These are phyloP conservation scores for Lyophyllum decastes DNA, from an alignment of 768 basidiomycete genomes.

Conservation along the genomic window DNA sequence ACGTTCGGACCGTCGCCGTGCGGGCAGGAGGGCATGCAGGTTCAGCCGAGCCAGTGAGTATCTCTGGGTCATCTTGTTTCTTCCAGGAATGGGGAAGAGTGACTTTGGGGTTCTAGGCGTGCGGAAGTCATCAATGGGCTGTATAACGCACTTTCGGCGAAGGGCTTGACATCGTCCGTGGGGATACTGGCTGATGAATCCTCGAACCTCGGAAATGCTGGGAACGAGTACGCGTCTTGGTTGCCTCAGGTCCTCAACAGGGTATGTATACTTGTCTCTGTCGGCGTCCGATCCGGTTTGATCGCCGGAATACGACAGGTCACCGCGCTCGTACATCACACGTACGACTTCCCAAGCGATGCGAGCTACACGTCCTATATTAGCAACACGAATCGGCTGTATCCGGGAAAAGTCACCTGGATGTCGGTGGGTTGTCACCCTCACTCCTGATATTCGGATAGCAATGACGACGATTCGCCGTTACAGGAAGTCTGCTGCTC, in stretches of 20 bases:
- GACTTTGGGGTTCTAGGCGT: constrained; percentile 23
- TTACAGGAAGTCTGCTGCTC: constrained; percentile 40
- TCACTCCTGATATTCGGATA: no score
- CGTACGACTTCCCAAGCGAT: constrained; percentile 48
- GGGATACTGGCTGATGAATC: constrained; percentile 46
- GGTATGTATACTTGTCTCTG: constrained; percentile 14
- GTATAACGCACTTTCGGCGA: constrained; percentile 30
- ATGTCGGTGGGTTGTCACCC: constrained; percentile 33
- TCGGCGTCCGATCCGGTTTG: neutral
- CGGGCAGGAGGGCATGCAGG: constrained; percentile 49
- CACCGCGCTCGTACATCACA: constrained; percentile 42
- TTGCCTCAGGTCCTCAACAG: constrained; percentile 33
- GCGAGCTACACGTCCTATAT: constrained; percentile 31
- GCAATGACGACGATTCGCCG: no score
- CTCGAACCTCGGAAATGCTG: constrained; percentile 29
- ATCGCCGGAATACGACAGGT: constrained; percentile 22
- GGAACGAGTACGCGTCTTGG: constrained; percentile 34
- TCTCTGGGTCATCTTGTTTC: neutral
- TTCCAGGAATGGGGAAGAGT: neutral
- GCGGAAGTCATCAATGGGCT: constrained; percentile 41
- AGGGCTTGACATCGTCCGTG: constrained; percentile 29
- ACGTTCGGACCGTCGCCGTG: constrained; percentile 39
- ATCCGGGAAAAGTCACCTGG: constrained; percentile 35
- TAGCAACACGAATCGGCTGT: constrained; percentile 24
- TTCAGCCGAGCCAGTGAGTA: constrained; percentile 36